A percentile compares a stretch with the other conserved stretches of the same genome.
Conservation (phyloP, 768 basidiomycete genomes). For the Sporobolomyces phaffii region DNA sequence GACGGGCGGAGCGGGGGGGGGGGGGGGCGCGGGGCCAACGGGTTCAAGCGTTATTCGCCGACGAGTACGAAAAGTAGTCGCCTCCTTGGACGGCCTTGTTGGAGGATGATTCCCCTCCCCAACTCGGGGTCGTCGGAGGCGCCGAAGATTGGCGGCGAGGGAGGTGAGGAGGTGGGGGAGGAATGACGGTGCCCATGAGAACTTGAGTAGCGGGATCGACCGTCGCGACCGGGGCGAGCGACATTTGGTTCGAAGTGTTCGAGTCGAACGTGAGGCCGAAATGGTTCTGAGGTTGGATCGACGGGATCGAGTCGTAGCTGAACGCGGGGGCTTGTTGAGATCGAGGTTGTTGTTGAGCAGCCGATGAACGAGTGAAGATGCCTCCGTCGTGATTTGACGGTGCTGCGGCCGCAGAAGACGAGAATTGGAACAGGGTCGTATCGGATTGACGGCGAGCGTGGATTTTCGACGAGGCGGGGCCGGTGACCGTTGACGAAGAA, state of each 20-base stretch:
- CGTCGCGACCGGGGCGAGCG: not conserved
- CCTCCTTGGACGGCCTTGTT: not conserved
- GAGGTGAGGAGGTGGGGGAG: not conserved
- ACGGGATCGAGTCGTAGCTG: not conserved
- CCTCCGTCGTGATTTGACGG: too few species aligned
- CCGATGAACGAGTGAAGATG: conserved; percentile 2
- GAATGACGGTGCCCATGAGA: not conserved
- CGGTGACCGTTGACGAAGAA: not conserved
- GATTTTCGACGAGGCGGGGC: not conserved
- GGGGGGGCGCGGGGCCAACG: too few species aligned
- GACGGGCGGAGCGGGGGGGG: too few species aligned
- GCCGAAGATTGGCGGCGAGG: conserved; percentile 11
- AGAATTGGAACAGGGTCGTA: conserved; percentile 3
- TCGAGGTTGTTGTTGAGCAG: not conserved
- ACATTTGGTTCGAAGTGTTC: not conserved
- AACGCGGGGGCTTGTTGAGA: not conserved
- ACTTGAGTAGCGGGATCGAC: conserved; percentile 1
- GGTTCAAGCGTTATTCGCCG: too few species aligned
- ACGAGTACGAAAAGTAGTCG: conserved; percentile 11
- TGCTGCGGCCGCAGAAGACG: not conserved
- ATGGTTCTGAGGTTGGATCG: not conserved
- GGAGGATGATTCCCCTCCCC: not conserved
- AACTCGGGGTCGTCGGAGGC: conserved; percentile 3
- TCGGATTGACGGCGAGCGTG: conserved; percentile 7
- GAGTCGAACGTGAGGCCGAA: conserved; percentile 8